A percentile compares a stretch with the other conserved stretches of the same genome.
Conservation (phyloP, 495 filamentous ascomycete species). For the Cryomyces minteri region DNA sequence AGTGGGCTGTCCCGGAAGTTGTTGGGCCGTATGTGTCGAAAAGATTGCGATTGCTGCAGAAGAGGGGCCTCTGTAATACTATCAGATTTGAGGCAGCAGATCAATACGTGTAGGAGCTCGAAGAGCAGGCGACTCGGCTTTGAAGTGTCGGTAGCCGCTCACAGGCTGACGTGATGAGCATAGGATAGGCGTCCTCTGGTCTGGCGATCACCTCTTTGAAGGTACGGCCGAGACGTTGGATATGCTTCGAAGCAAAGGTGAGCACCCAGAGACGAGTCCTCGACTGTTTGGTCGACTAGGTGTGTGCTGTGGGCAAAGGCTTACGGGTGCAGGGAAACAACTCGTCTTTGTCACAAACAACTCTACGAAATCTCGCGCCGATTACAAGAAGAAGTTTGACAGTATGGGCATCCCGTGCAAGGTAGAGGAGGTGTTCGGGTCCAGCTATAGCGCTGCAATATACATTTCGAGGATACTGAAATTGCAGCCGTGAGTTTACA, state of each 20-base stretch:
- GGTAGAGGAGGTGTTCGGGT: conserved; percentile 86
- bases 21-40: no score
- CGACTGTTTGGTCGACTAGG: not conserved
- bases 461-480: conserved; percentile 83
- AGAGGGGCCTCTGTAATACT: no score
- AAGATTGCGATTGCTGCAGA: no score
- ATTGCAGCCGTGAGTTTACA: no score
- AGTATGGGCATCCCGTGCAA: conserved; percentile 58
- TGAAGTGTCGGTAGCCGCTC: no score
- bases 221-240: conserved; percentile 69
- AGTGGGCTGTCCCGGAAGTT: no score
- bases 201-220: conserved; percentile 73
- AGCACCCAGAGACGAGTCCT: not conserved
- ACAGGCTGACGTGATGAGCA: not conserved
- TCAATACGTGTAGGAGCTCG: no score
- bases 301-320: not conserved
- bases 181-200: conserved; percentile 81
- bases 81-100: no score
- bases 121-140: no score
- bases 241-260: conserved; percentile 62
- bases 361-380: conserved; percentile 83
- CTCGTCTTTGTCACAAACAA: conserved; percentile 98
- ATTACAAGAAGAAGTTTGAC: conserved; percentile 86
- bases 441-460: conserved; percentile 82
- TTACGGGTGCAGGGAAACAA: conserved; percentile 48